These are phyloP conservation scores for Brasenia schreberi DNA, from an alignment of 164 flowering plant genomes.

Conservation along the genomic window DNA sequence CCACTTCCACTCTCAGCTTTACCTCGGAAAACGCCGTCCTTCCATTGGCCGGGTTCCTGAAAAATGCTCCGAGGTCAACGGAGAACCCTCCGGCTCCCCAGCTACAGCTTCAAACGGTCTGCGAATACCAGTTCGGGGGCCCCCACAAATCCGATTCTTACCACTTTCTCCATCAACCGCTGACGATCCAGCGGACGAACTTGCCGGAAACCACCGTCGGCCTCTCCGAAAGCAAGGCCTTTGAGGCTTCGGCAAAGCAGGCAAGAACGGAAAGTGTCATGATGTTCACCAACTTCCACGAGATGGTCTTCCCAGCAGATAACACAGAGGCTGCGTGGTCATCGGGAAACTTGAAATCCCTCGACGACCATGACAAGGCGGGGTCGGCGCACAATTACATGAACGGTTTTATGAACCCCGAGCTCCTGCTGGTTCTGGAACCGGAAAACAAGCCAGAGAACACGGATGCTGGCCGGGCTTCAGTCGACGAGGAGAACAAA, in stretches of 20 bases:
- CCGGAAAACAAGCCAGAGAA: constrained; percentile 7
- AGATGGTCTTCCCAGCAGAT: constrained; percentile 1
- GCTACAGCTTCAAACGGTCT: neutral
- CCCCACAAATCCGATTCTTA: neutral
- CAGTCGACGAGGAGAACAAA: constrained; percentile 45
- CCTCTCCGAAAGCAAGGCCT: neutral
- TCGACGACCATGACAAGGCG: neutral
- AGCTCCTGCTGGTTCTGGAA: constrained; percentile 1
- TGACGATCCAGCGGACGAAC: neutral
- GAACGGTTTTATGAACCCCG: neutral
- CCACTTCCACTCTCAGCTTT: constrained; percentile 53
- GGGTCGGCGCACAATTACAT: neutral
- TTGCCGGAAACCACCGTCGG: neutral
- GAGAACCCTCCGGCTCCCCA: neutral
- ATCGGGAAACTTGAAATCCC: neutral
- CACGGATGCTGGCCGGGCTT: neutral
- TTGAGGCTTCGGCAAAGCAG: neutral
- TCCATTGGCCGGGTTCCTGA: neutral
- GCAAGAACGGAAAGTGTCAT: neutral
- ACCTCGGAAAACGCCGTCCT: constrained; percentile 18
- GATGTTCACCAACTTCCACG: constrained; percentile 1
- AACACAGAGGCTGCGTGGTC: neutral
- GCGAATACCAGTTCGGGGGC: neutral
- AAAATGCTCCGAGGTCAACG: neutral
- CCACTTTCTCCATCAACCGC: neutral